phyloP scores from a whole-genome alignment of 1,284 basidiomycete species.

The Rhodotorula sp. region DNA sequence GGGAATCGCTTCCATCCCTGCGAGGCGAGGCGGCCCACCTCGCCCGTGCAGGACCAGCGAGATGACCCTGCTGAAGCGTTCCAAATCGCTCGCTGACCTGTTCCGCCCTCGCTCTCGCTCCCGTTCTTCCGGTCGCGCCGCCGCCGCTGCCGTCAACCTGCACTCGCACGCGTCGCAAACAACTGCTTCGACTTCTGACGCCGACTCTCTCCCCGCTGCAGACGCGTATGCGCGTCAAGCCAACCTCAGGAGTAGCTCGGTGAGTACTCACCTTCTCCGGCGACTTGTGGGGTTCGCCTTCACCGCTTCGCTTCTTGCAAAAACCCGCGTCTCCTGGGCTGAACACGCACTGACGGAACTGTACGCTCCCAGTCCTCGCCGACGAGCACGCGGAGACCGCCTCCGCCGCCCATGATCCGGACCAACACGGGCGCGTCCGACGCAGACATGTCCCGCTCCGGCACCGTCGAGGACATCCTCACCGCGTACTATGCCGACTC shows the following conservation, averaged over 20 bases:
- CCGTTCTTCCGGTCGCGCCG: background rate
- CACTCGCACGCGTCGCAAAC: background rate
- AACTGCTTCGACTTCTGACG: background rate
- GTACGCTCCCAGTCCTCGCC: background rate
- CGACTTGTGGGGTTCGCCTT: background rate
- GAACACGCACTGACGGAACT: background rate
- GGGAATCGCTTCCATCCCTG: background rate
- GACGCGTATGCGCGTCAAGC: constrained; percentile 4
- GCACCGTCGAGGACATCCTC: constrained; percentile 27
- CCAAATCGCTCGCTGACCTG: constrained; percentile 6
- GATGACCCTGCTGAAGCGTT: constrained; percentile 4
- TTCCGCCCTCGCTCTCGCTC: background rate
- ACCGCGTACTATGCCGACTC: constrained; percentile 30
- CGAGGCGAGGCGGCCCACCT: background rate
- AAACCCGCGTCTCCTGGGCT: too few species aligned
- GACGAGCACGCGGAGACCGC: background rate
- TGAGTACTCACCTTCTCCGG: background rate
- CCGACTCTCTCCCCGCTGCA: background rate
- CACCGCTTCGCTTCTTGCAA: background rate
- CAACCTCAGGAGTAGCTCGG: background rate
- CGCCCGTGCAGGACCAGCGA: background rate
- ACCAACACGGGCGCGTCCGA: background rate
- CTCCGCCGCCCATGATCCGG: background rate
- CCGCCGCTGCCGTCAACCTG: background rate
- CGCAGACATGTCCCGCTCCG: constrained; percentile 3